Evolutionary conservation across 2,329 filamentous ascomycete species (phyloP), one percentile per base, ranked within the genome.

Genomic region (Diaporthe sp.): DNA sequence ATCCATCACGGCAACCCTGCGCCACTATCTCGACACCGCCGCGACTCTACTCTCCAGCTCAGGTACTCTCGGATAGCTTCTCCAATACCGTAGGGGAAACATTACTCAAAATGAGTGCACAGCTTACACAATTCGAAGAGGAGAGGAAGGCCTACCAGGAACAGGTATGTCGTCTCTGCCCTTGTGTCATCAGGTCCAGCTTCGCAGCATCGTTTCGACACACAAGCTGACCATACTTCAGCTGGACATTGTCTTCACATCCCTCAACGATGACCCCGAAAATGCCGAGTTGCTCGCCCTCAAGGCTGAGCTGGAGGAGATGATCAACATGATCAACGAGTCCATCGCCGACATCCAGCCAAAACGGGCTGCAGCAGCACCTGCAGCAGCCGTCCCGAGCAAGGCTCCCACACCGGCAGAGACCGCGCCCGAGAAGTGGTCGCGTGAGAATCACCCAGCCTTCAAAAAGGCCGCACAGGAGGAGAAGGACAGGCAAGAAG

Each of bases 331-430:
- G 79, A 91, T 95, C 85, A 91, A 96, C 87, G 92, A 93, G 82
- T 91, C 93, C 80, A 93, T 98, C 84, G 92, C 93, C 86, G 94
- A 97, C 85, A 89, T 97, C 83, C 93, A 94, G 85, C 91, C 91
- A 78, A 84, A 85, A 80, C 83, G 84, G 80, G 65, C 65, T 37
- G 42, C 65, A 46, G 31, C 44, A 37, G 81, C 83, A 79, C 86
- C 82, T 25, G 83, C 89, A 77, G 88, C 90, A 79, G 83, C 88
- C 78, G 79, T 85, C 70, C 81, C 86, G 61, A 85, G 87, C 76
- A 81, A 83, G 79, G 82, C 84, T 77, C 79, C 83, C 76, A 82
- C 83, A 77, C 82, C 82, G 62, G 81, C 89, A 69, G 85, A 88
- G 58, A 86, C 89, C 55, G 87, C 88, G 61, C 87, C 91, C 80